Percentiles rank a stretch among this genome's conserved stretches.
These are phyloP conservation scores for Cairneyella variabilis DNA, from an alignment of 495 filamentous ascomycete species.

Conservation along the genomic window DNA sequence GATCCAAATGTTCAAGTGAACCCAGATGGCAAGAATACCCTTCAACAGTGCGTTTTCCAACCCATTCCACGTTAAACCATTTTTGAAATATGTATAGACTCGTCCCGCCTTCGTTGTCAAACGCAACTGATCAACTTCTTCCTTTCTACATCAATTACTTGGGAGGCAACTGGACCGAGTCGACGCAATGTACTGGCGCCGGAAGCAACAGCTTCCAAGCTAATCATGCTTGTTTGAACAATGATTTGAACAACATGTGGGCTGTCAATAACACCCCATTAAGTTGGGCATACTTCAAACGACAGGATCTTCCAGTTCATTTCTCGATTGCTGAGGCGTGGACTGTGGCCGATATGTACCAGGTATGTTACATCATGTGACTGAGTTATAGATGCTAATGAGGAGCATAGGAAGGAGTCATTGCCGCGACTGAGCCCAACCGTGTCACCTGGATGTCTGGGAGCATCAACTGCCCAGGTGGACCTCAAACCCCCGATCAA, in stretches of 20 bases:
- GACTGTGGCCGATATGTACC: slow-evolving; percentile 32
- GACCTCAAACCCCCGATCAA: slow-evolving; percentile 20
- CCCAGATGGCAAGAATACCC: slow-evolving; percentile 22
- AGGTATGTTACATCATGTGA: too few species aligned
- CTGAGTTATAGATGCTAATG: too few species aligned
- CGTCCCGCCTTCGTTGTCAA: neutral
- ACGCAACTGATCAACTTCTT: neutral
- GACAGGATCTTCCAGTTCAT: slow-evolving; percentile 30
- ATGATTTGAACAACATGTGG: slow-evolving; percentile 28
- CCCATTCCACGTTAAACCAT: neutral
- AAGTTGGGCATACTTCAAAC: slow-evolving; percentile 27
- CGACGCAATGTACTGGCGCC: slow-evolving; percentile 30
- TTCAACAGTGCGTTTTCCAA: slow-evolving; percentile 25
- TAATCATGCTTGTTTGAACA: slow-evolving; percentile 26
- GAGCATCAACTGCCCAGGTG: slow-evolving; percentile 29
- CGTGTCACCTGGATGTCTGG: slow-evolving; percentile 30
- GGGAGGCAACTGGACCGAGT: slow-evolving; percentile 20
- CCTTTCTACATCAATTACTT: slow-evolving; percentile 23
- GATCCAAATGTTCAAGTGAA: slow-evolving; percentile 34
- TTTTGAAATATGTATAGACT: neutral
- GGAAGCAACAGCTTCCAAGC: slow-evolving; percentile 28
- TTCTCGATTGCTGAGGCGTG: slow-evolving; percentile 30
- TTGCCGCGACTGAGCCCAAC: slow-evolving; percentile 31
- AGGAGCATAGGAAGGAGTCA: slow-evolving; percentile 21
- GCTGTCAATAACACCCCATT: slow-evolving; percentile 27